phyloP scores from a whole-genome alignment of 2,329 filamentous ascomycete species.

The Aureobasidium pullulans region DNA sequence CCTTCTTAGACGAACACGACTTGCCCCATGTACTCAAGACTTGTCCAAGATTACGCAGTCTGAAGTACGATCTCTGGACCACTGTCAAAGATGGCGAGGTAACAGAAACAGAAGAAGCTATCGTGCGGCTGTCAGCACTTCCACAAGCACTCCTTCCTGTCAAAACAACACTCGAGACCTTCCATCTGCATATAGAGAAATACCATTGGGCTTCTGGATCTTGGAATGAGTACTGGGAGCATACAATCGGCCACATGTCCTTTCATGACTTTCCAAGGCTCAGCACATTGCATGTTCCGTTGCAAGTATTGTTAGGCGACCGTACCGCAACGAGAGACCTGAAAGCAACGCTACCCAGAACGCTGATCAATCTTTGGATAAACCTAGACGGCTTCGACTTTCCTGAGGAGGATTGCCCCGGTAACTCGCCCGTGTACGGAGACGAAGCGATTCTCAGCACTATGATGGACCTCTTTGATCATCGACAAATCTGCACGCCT shows the following conservation, averaged over 20 bases:
- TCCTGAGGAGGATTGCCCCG: not conserved
- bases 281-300: not conserved
- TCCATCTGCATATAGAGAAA: not conserved
- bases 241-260: not conserved
- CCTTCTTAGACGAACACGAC: not conserved
- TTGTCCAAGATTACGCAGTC: not conserved
- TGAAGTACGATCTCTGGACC: slow-evolving; percentile 3
- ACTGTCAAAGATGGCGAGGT: not conserved
- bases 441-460: not conserved
- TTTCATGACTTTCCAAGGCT: not conserved
- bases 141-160: not conserved
- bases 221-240: not conserved
- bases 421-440: not conserved
- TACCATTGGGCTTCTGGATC: not conserved
- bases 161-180: not conserved
- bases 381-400: slow-evolving; percentile 2
- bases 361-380: not conserved
- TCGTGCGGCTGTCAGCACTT: not conserved
- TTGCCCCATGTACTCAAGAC: not conserved
- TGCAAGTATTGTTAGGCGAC: not conserved
- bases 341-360: not conserved
- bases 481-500: not conserved
- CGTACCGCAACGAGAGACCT: not conserved
- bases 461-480: not conserved
- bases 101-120: not conserved